A percentile compares a stretch with the other conserved stretches of the same genome.
These are phyloP conservation scores for Fermentozyma sake DNA, from an alignment of 1,139 yeast species.

Conservation along the genomic window DNA sequence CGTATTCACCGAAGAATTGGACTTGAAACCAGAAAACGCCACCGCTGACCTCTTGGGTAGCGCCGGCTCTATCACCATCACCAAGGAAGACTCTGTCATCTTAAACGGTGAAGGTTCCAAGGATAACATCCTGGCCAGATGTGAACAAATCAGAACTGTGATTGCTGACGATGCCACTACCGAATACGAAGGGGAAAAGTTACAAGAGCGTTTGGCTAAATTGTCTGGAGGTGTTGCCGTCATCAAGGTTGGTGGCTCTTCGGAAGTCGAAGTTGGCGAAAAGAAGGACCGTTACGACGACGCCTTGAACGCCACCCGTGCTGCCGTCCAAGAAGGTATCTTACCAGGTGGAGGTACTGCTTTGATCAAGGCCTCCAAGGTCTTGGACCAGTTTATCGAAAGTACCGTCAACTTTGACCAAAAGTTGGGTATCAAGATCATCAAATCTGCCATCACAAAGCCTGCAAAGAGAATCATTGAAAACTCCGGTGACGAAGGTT, in stretches of 20 bases:
- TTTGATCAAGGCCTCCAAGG: slow-evolving; percentile 85
- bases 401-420: slow-evolving; percentile 89
- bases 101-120: slow-evolving; percentile 94
- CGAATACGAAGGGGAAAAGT: slow-evolving; percentile 95
- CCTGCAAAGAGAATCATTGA: slow-evolving; percentile 98
- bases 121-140: slow-evolving; percentile 82
- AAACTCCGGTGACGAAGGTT: slow-evolving; percentile 98
- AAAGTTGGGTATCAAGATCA: slow-evolving; percentile 94
- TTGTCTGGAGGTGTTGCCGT: slow-evolving; percentile 99
- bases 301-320: slow-evolving; percentile 98
- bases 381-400: slow-evolving; percentile 67
- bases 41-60: slow-evolving; percentile 89
- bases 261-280: slow-evolving; percentile 98
- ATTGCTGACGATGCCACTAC: slow-evolving; percentile 74
- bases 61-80: slow-evolving; percentile 88
- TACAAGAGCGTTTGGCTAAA: slow-evolving; percentile 98
- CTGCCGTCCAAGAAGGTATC: slow-evolving; percentile 99
- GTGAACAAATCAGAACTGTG: slow-evolving; percentile 92
- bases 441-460: slow-evolving; percentile 90
- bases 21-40: slow-evolving; percentile 94
- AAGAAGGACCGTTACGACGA: slow-evolving; percentile 99
- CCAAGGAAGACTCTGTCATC: slow-evolving; percentile 96
- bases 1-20: slow-evolving; percentile 97
- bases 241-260: slow-evolving; percentile 95
- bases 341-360: slow-evolving; percentile 99